phyloP scores from a whole-genome alignment of 495 filamentous ascomycete genomes.

The Tuber magnatum region DNA sequence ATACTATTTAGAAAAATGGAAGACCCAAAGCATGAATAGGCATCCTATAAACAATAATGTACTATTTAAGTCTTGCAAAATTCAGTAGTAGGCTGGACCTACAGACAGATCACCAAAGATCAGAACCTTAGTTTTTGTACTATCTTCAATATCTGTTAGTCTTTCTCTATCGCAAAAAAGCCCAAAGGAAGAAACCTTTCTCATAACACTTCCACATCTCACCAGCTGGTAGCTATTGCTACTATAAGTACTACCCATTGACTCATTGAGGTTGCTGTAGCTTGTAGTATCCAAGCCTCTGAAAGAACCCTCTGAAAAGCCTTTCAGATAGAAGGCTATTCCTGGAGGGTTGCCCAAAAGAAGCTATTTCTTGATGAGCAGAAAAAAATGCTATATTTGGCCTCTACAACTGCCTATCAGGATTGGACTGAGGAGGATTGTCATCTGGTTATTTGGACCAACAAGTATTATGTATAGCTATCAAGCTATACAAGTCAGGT shows the following conservation, averaged over 20 bases:
- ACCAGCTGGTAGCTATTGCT: background rate
- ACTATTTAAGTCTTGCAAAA: background rate
- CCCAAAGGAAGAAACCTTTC: background rate
- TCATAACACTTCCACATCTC: background rate
- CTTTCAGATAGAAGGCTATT: constrained; percentile 5
- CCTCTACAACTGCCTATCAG: background rate
- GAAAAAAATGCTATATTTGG: background rate
- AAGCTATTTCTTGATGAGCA: background rate
- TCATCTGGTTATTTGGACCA: constrained; percentile 9
- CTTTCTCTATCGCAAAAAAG: background rate
- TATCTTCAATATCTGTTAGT: background rate
- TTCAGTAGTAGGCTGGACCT: background rate
- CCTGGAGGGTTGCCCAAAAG: background rate
- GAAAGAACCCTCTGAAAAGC: background rate
- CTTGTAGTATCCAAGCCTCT: background rate
- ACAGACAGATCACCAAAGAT: background rate
- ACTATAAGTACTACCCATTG: background rate
- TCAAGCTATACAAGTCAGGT: background rate
- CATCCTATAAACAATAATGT: constrained; percentile 1
- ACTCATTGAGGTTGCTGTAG: background rate
- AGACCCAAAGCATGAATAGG: background rate
- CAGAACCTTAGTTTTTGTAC: background rate
- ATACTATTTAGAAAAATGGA: background rate
- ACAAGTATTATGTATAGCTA: constrained; percentile 12
- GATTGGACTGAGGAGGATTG: constrained; percentile 8